These are phyloP conservation scores for Polygonum maritimum DNA, from an alignment of 148 eudicot genomes.

Conservation along the genomic window DNA sequence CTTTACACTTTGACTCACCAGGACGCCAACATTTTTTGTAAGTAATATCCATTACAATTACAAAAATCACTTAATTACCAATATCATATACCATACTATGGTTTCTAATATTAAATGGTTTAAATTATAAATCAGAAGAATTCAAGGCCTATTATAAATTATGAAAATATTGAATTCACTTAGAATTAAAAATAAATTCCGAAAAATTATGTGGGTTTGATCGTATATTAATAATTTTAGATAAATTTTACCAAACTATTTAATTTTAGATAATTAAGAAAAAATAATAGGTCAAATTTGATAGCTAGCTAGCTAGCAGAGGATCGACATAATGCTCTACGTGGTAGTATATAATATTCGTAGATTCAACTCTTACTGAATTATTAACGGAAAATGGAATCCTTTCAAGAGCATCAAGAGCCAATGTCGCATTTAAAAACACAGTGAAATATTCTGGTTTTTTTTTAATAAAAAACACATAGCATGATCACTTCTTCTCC, in stretches of 20 bases:
- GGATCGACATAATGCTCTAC: background rate
- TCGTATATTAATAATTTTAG: background rate
- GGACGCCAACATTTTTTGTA: no score
- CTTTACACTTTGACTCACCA: no score
- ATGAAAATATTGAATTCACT: no score
- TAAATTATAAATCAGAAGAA: no score
- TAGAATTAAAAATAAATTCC: background rate
- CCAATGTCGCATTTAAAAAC: background rate
- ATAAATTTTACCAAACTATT: no score
- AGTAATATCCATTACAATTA: no score
- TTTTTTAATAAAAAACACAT: background rate
- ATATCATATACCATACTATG: no score
- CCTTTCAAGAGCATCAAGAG: conserved; percentile 6
- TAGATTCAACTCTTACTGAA: background rate
- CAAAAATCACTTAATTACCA: no score
- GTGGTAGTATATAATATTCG: background rate
- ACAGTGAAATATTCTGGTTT: background rate
- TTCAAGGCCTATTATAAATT: no score
- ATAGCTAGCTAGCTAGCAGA: background rate
- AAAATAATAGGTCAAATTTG: background rate
- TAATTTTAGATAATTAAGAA: background rate
- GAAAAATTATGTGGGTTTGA: background rate
- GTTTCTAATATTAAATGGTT: no score
- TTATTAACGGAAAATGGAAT: background rate
- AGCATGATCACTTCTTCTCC: background rate